A percentile compares a stretch with the other conserved stretches of the same genome.
Conservation (phyloP, 257 asterid species). For the Rhazya stricta region DNA sequence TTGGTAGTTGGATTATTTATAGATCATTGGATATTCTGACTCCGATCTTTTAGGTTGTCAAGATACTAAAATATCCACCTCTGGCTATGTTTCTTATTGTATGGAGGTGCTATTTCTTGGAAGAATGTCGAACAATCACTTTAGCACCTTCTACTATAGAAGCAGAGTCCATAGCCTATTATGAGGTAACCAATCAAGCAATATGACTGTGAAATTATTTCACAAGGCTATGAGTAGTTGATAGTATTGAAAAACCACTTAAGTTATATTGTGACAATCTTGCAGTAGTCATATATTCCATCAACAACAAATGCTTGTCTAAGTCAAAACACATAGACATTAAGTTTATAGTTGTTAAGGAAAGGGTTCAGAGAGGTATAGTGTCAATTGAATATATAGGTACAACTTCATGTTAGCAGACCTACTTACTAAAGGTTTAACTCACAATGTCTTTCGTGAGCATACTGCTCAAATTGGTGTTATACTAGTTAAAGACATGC, state of each 20-base stretch:
- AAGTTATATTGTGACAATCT: background rate
- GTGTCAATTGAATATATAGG: background rate
- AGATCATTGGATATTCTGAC: background rate
- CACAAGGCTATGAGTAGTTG: too few species aligned
- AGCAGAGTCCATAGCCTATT: background rate
- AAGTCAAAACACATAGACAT: background rate
- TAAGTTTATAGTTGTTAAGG: background rate
- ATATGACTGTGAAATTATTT: background rate
- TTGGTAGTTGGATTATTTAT: background rate
- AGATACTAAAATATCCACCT: background rate
- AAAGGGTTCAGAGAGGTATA: too few species aligned
- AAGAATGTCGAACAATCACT: background rate
- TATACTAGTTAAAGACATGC: background rate
- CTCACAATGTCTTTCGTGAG: background rate
- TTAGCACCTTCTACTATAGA: background rate
- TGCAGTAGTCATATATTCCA: background rate
- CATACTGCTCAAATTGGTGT: background rate
- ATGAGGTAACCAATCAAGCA: too few species aligned
- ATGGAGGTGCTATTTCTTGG: background rate
- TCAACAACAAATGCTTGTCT: background rate
- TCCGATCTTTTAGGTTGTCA: background rate
- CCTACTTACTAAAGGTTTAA: background rate
- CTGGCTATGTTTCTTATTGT: background rate
- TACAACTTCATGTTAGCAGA: background rate
- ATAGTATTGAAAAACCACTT: too few species aligned